Percentiles rank a stretch among this genome's conserved stretches.
Conservation (phyloP, 176 grass and related monocot species). For the Carex cristatella region DNA sequence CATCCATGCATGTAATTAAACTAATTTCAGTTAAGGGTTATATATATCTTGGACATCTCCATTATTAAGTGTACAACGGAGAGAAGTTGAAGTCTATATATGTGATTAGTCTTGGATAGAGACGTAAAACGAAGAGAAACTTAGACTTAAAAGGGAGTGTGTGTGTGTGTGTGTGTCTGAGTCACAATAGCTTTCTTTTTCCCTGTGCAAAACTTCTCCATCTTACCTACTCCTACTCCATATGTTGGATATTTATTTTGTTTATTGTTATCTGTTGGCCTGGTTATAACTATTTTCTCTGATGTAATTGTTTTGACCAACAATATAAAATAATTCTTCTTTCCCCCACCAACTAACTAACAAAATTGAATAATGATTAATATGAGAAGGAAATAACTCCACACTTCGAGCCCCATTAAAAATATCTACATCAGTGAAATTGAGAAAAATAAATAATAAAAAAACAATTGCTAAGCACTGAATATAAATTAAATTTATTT, state of each 20-base stretch:
- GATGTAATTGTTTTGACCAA: neutral
- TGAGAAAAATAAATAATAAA: no score
- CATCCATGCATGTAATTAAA: neutral
- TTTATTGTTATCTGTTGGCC: neutral
- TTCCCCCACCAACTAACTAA: no score
- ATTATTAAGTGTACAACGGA: neutral
- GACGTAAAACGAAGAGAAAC: neutral
- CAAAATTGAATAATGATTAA: no score
- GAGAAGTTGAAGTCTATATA: neutral
- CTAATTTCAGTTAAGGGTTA: no score
- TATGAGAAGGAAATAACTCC: no score
- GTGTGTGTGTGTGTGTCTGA: neutral
- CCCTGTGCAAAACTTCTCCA: slow-evolving; percentile 9
- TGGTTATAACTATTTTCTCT: neutral
- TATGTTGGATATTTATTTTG: slow-evolving; percentile 4
- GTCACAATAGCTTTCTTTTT: slow-evolving; percentile 15
- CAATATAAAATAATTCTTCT: neutral
- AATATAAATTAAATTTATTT: no score
- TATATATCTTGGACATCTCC: neutral
- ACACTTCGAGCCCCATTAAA: no score
- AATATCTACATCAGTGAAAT: no score
- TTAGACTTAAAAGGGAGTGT: slow-evolving; percentile 11
- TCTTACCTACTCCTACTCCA: slow-evolving; percentile 35
- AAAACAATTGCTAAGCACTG: no score
- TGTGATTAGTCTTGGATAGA: slow-evolving; percentile 12